Percentiles rank a stretch among this genome's conserved stretches.
These are phyloP conservation scores for Pseudogymnoascus sp. DNA, from an alignment of 2,329 filamentous ascomycete genomes.

Conservation along the genomic window DNA sequence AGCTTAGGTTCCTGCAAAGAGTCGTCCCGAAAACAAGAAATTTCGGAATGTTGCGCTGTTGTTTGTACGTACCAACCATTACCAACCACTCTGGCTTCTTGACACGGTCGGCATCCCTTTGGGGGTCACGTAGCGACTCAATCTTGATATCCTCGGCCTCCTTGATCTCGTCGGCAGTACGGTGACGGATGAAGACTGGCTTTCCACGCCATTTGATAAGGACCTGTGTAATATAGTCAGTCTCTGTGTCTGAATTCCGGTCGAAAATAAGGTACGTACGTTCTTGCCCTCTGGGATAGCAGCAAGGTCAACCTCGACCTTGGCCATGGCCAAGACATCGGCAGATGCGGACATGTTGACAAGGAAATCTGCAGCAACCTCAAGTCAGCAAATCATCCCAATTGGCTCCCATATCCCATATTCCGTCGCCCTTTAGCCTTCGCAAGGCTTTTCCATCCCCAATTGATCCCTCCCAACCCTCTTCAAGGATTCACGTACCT, in stretches of 20 bases:
- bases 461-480: slow-evolving; percentile 4
- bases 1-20: slow-evolving; percentile 19
- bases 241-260: neutral
- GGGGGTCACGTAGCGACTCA: slow-evolving; percentile 77
- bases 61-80: slow-evolving; percentile 68
- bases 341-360: slow-evolving; percentile 99
- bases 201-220: slow-evolving; percentile 99
- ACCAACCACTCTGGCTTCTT: slow-evolving; percentile 98
- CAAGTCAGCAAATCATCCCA: slow-evolving; percentile 19
- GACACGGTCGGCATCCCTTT: slow-evolving; percentile 84
- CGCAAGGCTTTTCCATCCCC: neutral
- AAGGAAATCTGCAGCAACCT: slow-evolving; percentile 68
- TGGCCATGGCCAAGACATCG: slow-evolving; percentile 97
- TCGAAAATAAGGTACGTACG: slow-evolving; percentile 45
- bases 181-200: slow-evolving; percentile 99
- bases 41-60: neutral
- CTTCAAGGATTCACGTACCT: slow-evolving; percentile 54
- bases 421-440: neutral
- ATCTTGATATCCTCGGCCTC: slow-evolving; percentile 87
- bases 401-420: slow-evolving; percentile 13
- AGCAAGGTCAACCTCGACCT: slow-evolving; percentile 93
- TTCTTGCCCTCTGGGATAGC: slow-evolving; percentile 99
- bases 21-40: neutral
- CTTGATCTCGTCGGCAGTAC: slow-evolving; percentile 84
- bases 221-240: slow-evolving; percentile 46